Evolutionary conservation across 2,329 filamentous ascomycete genomes (phyloP).

Genomic region (Elsinoe ampelina): DNA sequence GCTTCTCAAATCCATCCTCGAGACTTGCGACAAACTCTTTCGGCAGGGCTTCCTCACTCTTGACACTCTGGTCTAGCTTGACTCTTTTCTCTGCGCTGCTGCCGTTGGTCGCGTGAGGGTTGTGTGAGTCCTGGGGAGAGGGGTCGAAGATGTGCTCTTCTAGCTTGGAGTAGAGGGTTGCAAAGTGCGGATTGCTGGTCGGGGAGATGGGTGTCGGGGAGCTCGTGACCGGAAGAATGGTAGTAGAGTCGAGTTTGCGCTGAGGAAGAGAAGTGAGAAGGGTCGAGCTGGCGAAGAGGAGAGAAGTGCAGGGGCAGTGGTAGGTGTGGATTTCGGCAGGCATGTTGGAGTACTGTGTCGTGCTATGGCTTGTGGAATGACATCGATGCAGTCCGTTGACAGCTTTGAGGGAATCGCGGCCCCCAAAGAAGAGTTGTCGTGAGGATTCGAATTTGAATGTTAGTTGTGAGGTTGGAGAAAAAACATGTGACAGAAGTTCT

Average conservation of each 20-base stretch:
- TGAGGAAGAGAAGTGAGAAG: constrained; percentile 44
- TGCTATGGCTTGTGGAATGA: too few relatives aligned
- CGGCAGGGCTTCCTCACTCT: not conserved
- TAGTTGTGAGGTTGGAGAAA: too few relatives aligned
- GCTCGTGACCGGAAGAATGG: constrained; percentile 31
- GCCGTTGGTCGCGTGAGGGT: constrained; percentile 1
- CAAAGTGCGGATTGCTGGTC: not conserved
- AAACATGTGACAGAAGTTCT: too few relatives aligned
- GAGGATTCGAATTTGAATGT: too few relatives aligned
- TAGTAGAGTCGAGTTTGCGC: constrained; percentile 44
- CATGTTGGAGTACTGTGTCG: not conserved
- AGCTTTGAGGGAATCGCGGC: not conserved
- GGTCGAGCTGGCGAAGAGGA: constrained; percentile 52
- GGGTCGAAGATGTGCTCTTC: constrained; percentile 16
- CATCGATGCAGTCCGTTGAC: not conserved
- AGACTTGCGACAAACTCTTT: constrained; percentile 20
- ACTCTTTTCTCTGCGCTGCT: not conserved
- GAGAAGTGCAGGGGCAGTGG: constrained; percentile 58
- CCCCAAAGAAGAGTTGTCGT: too few relatives aligned
- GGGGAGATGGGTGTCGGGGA: not conserved
- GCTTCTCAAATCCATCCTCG: constrained; percentile 58
- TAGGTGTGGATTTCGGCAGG: constrained; percentile 40
- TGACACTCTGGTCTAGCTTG: not conserved
- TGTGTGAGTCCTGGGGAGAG: not conserved
- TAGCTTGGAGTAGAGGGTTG: not conserved